Evolutionary conservation across 1,284 basidiomycete genomes (phyloP), one percentile per base, ranked within the genome.

Genomic region (Acaromyces ingoldii): DNA sequence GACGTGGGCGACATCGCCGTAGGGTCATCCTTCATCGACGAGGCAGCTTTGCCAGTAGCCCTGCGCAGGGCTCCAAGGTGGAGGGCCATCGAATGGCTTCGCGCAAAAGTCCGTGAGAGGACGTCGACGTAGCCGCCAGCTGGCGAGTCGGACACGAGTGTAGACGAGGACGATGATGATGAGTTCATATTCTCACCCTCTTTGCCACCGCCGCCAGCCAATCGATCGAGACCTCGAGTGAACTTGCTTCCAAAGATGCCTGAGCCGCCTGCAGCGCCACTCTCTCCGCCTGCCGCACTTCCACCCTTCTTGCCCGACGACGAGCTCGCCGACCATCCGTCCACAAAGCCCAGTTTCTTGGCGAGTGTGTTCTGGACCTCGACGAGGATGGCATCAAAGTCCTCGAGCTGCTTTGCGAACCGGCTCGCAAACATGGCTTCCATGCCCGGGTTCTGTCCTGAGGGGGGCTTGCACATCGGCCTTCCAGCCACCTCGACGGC

Each of bases 131-230:
- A 96, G 13, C 82, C 82, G 13, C 82, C 82, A 2, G 86, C 85
- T 1, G 89, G 88, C 19, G 89, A 90, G 75, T 96, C 91, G 22
- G 42, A 21, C 13, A 22, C 26, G 28, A 43, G 34, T n/a, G n/a
- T n/a, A n/a, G n/a, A n/a, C n/a, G n/a, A n/a, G n/a, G n/a, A n/a
- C n/a, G n/a, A n/a, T n/a, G n/a, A n/a, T n/a, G n/a, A n/a, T n/a
- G n/a, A n/a, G n/a, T n/a, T n/a, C n/a, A n/a, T n/a, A n/a, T n/a
- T n/a, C n/a, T n/a, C n/a, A n/a, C n/a, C n/a, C n/a, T n/a, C n/a
- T n/a, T n/a, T n/a, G n/a, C n/a, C n/a, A n/a, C n/a, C n/a, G 54
- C 85, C 87, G 61, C 86, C 90, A 34, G 89, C 89, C 68, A 96
- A 85, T 75, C 90, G 89, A 77, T 95, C 91, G 63, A 95, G 82